Base-by-base conservation (phyloP, 306 rosid species). In the Quercus cerris region DNA sequence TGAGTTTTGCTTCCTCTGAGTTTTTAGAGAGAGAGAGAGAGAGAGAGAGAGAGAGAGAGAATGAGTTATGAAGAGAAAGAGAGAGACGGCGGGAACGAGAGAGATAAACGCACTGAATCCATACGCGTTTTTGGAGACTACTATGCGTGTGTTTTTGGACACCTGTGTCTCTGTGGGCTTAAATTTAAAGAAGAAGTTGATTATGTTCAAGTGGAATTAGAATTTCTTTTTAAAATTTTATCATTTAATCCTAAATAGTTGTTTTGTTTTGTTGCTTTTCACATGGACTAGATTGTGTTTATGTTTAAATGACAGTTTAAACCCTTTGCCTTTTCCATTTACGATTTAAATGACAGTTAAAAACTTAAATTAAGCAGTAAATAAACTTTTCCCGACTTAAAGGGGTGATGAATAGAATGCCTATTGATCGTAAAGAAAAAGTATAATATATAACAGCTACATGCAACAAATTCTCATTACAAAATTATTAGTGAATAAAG, bases 61-160 rank as follows among this genome's bases (percentile, higher is more conserved):
- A n/a, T 3, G 56, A 9, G 73, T 41, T 2, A 1, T 17, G 22
- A 49, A 46, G 74, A 88, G 76, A 59, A 75, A 88, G 46, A 41
- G 68, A 44, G 75, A 31, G 85, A 80, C 80, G 85, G 90, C 88
- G 89, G 89, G 91, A 88, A 86, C 27, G 57, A n/a, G 72, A 76
- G 70, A 81, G 25, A 69, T 8, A 0, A 41, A 41, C 11, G 1
- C 7, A 86, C 66, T 10, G 19, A 28, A 77, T 7, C 18, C 20
- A 35, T n/a, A 73, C 86, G 85, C 86, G 86, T 76, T 76, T 76
- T 78, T 10, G 64, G 52, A 78, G 41, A 58, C 75, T n/a, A 38
- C 0, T 1, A 4, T 55, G 62, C 73, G 41, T 8, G 81, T 62
- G 81, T 83, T 67, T 30, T 68, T 75, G 56, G 85, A 80, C 86